phyloP scores from a whole-genome alignment of 192 early-diverging fungal genomes.

The Backusella macrospora region DNA sequence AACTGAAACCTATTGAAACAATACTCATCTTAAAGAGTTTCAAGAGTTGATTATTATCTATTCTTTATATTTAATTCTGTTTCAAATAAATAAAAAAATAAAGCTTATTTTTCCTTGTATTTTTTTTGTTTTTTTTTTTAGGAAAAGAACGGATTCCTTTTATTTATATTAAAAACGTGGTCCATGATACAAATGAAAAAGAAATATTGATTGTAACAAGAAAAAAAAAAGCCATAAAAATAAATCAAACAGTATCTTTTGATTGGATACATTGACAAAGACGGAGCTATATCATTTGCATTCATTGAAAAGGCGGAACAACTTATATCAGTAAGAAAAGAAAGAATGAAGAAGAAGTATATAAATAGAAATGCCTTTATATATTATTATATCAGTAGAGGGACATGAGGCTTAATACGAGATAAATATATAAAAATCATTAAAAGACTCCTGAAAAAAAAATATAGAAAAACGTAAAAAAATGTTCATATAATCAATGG shows the following conservation, averaged over 20 bases:
- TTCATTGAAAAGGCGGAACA: not conserved
- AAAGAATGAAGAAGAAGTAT: too few species aligned
- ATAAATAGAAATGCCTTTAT: too few species aligned
- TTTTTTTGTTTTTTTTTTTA: too few species aligned
- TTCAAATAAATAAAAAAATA: too few species aligned
- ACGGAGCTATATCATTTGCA: slow-evolving; percentile 1
- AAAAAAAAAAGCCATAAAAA: not conserved
- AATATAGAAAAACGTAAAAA: not conserved
- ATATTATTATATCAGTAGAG: too few species aligned
- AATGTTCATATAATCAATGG: not conserved
- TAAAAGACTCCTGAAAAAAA: too few species aligned
- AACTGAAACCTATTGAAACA: not conserved
- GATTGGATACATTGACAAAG: not conserved
- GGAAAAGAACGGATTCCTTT: too few species aligned
- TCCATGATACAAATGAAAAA: not conserved
- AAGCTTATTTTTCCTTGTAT: too few species aligned
- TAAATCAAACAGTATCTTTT: not conserved
- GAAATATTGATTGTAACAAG: not conserved
- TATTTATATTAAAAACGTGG: too few species aligned
- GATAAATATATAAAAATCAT: too few species aligned
- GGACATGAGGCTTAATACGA: too few species aligned
- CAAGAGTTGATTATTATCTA: not conserved
- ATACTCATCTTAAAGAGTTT: not conserved
- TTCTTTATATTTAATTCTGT: too few species aligned
- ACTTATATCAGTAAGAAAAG: not conserved